Conservation (phyloP, 1,284 basidiomycete species). For the Uromyces viciae-fabae region DNA sequence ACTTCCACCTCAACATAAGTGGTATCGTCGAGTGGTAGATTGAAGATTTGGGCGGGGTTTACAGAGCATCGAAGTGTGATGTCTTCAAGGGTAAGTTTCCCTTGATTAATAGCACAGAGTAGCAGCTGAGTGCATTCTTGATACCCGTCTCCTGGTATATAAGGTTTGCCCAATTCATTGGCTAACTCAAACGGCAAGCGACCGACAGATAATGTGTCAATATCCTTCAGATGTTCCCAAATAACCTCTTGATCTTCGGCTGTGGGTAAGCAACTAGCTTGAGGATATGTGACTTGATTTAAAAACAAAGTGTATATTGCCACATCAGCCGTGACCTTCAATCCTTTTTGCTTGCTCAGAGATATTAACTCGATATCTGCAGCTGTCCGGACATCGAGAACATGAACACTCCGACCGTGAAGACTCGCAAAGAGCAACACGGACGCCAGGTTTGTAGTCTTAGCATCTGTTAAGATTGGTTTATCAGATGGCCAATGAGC, state of each 20-base stretch:
- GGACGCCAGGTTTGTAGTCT: constrained; percentile 85
- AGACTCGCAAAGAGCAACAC: constrained; percentile 87
- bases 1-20: constrained; percentile 91
- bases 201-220: constrained; percentile 91
- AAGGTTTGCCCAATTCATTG: constrained; percentile 64
- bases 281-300: constrained; percentile 69
- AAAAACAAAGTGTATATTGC: constrained; percentile 91
- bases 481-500: constrained; percentile 85
- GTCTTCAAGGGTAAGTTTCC: constrained; percentile 76
- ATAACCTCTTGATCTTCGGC: constrained; percentile 74
- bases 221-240: constrained; percentile 77
- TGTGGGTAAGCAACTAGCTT: constrained; percentile 68
- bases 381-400: constrained; percentile 82
- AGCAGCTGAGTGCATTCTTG: constrained; percentile 84
- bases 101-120: constrained; percentile 76
- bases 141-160: constrained; percentile 72
- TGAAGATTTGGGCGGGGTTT: constrained; percentile 88
- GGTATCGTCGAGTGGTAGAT: constrained; percentile 66
- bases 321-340: constrained; percentile 95
- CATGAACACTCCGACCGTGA: constrained; percentile 81
- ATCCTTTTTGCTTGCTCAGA: constrained; percentile 86
- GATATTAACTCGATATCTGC: constrained; percentile 89
- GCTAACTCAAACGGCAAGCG: constrained; percentile 75
- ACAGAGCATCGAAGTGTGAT: constrained; percentile 77
- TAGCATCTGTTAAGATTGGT: constrained; percentile 88